Percentiles rank a stretch among this genome's conserved stretches.
Conservation (phyloP, 305 asterid species). For the Fraxinus dipetala region DNA sequence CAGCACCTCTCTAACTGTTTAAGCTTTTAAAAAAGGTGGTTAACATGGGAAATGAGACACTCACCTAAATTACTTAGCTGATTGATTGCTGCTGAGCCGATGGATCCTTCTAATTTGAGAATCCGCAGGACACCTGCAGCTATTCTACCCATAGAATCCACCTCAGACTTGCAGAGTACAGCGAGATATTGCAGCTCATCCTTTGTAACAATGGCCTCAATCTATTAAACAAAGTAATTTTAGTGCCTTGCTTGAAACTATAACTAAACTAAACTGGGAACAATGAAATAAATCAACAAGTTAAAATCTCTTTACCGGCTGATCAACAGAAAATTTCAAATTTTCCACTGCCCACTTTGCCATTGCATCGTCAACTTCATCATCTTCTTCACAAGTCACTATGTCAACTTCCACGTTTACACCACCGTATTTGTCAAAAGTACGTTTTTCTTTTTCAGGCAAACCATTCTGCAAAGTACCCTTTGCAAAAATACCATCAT, state of each 20-base stretch:
- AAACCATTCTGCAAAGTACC: slow-evolving; percentile 40
- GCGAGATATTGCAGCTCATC: slow-evolving; percentile 77
- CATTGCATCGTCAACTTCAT: slow-evolving; percentile 37
- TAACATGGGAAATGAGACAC: not conserved
- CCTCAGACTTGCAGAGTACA: slow-evolving; percentile 75
- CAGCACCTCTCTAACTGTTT: not conserved
- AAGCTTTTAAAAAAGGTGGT: not conserved
- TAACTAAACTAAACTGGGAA: slow-evolving; percentile 16
- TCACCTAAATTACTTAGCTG: slow-evolving; percentile 90
- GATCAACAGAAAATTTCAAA: slow-evolving; percentile 75
- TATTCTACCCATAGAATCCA: slow-evolving; percentile 88
- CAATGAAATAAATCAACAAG: not conserved
- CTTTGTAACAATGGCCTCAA: slow-evolving; percentile 88
- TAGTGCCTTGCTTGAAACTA: not conserved
- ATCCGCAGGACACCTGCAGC: slow-evolving; percentile 84
- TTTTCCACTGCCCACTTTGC: slow-evolving; percentile 73
- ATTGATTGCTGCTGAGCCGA: slow-evolving; percentile 77
- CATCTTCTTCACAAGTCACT: slow-evolving; percentile 51
- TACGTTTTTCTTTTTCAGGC: slow-evolving; percentile 44
- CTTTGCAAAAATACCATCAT: slow-evolving; percentile 40
- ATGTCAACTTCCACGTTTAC: slow-evolving; percentile 68
- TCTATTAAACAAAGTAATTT: slow-evolving; percentile 39
- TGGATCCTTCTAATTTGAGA: slow-evolving; percentile 79
- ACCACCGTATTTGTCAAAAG: slow-evolving; percentile 48
- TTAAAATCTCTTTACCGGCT: slow-evolving; percentile 61